Evolutionary conservation across 345 rosid genomes (phyloP).

Genomic region (Passiflora organensis): DNA sequence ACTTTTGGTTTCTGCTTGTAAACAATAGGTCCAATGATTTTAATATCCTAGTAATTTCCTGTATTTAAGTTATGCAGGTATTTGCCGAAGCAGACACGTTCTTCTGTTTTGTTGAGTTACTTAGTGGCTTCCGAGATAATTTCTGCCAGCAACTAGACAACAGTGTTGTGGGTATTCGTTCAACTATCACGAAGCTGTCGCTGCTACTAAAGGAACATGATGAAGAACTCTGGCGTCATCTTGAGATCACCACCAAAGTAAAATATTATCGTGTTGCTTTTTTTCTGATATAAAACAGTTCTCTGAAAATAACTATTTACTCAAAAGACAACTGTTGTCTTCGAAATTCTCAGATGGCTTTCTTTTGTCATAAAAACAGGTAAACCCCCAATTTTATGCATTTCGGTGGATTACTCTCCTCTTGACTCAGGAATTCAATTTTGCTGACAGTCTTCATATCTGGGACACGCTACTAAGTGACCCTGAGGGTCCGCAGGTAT

Average conservation of each 20-base stretch:
- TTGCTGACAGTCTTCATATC: conserved; percentile 81
- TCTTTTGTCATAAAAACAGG: conserved; percentile 44
- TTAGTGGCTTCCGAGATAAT: conserved; percentile 94
- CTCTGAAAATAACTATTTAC: no score
- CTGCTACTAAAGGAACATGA: conserved; percentile 84
- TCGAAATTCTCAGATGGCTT: conserved; percentile 1
- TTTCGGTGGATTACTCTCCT: conserved; percentile 98
- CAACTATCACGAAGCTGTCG: conserved; percentile 72
- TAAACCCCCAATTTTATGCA: conserved; percentile 95
- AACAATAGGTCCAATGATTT: neutral
- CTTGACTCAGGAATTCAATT: conserved; percentile 91
- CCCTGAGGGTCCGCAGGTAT: conserved; percentile 91
- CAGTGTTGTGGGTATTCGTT: conserved; percentile 93
- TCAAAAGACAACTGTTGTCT: no score
- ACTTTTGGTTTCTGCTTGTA: neutral
- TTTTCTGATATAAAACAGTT: no score
- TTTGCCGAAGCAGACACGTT: conserved; percentile 89
- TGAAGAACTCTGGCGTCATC: conserved; percentile 99
- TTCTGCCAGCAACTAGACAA: conserved; percentile 99
- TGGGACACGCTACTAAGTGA: conserved; percentile 96
- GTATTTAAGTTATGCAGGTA: conserved; percentile 51
- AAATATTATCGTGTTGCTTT: conserved; percentile 15
- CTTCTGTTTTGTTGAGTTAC: conserved; percentile 88
- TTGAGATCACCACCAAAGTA: conserved; percentile 93
- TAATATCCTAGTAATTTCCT: conserved; percentile 30